These are phyloP conservation scores for Hemerocallis citrina DNA, from an alignment of 106 monocot species.

Conservation along the genomic window DNA sequence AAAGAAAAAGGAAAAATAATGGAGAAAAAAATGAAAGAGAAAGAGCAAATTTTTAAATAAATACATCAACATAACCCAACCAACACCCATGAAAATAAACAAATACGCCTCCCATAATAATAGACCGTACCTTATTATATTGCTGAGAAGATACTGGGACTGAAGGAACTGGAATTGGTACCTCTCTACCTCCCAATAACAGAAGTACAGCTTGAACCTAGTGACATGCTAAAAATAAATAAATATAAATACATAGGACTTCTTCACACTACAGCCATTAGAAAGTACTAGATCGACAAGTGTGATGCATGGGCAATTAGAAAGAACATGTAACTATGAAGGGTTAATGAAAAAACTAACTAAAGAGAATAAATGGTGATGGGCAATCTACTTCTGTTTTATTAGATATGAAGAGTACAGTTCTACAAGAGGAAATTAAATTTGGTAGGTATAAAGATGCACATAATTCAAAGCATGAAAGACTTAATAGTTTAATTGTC, in stretches of 20 bases:
- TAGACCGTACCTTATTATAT: constrained; percentile 35
- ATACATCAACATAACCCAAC: neutral
- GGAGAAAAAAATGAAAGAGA: neutral
- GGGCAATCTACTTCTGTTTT: neutral
- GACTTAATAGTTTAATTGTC: too few species aligned
- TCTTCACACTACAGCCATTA: too few species aligned
- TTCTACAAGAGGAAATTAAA: neutral
- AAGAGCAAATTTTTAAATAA: too few species aligned
- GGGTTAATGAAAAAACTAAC: too few species aligned
- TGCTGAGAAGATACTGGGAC: constrained; percentile 27
- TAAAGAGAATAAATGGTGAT: too few species aligned
- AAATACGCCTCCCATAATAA: neutral
- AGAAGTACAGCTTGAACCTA: constrained; percentile 69
- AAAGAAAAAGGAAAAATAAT: too few species aligned
- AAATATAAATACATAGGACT: neutral
- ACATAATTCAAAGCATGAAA: too few species aligned
- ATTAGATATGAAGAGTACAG: neutral
- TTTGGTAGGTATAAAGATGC: too few species aligned
- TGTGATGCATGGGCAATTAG: too few species aligned
- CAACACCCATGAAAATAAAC: neutral
- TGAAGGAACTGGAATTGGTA: constrained; percentile 18
- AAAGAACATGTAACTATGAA: too few species aligned
- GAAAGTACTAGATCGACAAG: too few species aligned
- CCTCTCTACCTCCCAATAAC: constrained; percentile 49
- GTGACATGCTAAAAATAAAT: neutral